phyloP scores from a whole-genome alignment of 2,329 filamentous ascomycete species.

The Colletotrichum falcatum region DNA sequence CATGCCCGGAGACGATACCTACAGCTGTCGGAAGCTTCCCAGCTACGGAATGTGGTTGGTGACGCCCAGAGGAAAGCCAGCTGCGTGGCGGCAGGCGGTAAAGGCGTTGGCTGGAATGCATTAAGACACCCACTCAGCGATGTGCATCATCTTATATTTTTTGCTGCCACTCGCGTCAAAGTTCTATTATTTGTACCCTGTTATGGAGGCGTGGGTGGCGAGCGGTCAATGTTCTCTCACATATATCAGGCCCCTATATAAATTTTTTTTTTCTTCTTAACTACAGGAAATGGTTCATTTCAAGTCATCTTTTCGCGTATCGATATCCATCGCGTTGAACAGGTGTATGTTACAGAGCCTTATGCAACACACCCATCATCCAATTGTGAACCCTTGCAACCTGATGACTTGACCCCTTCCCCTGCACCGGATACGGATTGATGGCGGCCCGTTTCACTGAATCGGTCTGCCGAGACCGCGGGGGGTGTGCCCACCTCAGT shows the following conservation, averaged over 20 bases:
- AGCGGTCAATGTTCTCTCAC: constrained; percentile 35
- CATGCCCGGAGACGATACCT: constrained; percentile 24
- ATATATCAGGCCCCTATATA: constrained; percentile 35
- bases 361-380: neutral
- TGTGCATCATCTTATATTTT: constrained; percentile 38
- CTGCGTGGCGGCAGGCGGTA: constrained; percentile 17
- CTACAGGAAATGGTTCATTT: constrained; percentile 17
- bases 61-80: constrained; percentile 13
- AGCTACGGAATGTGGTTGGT: neutral
- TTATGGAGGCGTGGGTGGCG: constrained; percentile 11
- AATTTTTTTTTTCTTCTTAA: constrained; percentile 34
- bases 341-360: constrained; percentile 3
- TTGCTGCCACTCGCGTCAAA: constrained; percentile 28
- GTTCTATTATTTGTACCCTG: constrained; percentile 10
- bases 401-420: constrained; percentile 5
- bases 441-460: neutral
- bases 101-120: constrained; percentile 40
- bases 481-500: neutral
- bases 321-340: neutral
- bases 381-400: neutral
- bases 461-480: neutral
- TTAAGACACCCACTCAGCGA: constrained; percentile 30
- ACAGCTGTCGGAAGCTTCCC: constrained; percentile 16
- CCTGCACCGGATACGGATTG: neutral
- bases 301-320: neutral